Percentiles rank a stretch among this genome's conserved stretches.
Evolutionary conservation across 2,329 filamentous ascomycete genomes (phyloP).

Genomic region (Fusarium sp.): DNA sequence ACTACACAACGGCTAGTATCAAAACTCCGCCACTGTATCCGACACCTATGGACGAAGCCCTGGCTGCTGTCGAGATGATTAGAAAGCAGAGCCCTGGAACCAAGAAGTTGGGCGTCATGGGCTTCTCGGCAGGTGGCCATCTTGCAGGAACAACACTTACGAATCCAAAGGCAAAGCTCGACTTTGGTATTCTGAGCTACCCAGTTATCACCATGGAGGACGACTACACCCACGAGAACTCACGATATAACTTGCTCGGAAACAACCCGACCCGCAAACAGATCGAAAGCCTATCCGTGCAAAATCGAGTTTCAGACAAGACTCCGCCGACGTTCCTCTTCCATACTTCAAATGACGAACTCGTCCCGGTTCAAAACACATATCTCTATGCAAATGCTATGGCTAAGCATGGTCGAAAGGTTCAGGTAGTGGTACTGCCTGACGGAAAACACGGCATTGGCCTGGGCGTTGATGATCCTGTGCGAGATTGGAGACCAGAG

Average conservation of each 20-base stretch:
- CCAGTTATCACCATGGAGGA: slow-evolving; percentile 27
- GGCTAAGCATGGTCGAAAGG: slow-evolving; percentile 7
- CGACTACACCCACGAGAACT: slow-evolving; percentile 25
- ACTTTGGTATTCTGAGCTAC: slow-evolving; percentile 33
- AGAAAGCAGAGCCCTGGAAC: neutral
- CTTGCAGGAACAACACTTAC: slow-evolving; percentile 30
- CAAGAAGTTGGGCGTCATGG: slow-evolving; percentile 29
- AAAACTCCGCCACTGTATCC: slow-evolving; percentile 25
- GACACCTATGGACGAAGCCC: slow-evolving; percentile 20
- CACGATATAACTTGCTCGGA: slow-evolving; percentile 24
- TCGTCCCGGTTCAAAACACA: slow-evolving; percentile 26
- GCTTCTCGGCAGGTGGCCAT: slow-evolving; percentile 32
- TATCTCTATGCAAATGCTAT: slow-evolving; percentile 29
- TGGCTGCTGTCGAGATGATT: slow-evolving; percentile 21
- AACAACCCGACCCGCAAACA: slow-evolving; percentile 8
- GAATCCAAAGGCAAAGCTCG: slow-evolving; percentile 14
- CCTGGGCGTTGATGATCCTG: slow-evolving; percentile 21
- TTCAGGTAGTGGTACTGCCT: slow-evolving; percentile 18
- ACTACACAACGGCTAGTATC: slow-evolving; percentile 21
- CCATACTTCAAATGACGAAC: slow-evolving; percentile 26
- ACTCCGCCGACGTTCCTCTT: slow-evolving; percentile 29
- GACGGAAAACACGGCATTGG: slow-evolving; percentile 26
- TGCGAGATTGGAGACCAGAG: slow-evolving; percentile 29
- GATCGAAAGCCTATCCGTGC: slow-evolving; percentile 15
- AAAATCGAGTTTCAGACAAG: slow-evolving; percentile 19